phyloP scores from a whole-genome alignment of 2,329 filamentous ascomycete species.

The Alternaria longipes region DNA sequence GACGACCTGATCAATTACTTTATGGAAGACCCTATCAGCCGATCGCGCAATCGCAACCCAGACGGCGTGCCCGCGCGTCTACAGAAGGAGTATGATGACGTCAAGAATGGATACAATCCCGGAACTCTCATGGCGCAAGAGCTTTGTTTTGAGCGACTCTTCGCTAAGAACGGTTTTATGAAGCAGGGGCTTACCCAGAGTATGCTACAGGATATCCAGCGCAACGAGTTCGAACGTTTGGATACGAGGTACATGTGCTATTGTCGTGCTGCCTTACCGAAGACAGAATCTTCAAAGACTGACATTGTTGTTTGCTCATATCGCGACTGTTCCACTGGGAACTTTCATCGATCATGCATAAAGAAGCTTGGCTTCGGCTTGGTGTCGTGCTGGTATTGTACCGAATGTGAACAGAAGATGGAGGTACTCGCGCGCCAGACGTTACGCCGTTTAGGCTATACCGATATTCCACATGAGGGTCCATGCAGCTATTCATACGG shows the following conservation, averaged over 20 bases:
- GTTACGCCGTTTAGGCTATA: constrained; percentile 13
- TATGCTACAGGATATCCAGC: constrained; percentile 19
- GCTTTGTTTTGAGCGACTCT: constrained; percentile 22
- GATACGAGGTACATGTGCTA: constrained; percentile 29
- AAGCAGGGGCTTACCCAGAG: constrained; percentile 13
- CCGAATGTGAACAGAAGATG: constrained; percentile 32
- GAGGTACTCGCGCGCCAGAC: constrained; percentile 14
- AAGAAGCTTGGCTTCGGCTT: constrained; percentile 28
- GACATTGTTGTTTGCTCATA: constrained; percentile 29
- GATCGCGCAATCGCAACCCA: neutral
- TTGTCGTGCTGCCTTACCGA: constrained; percentile 18
- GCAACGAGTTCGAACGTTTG: neutral
- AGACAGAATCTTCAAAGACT: neutral
- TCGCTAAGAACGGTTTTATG: constrained; percentile 20
- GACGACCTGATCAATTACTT: constrained; percentile 29
- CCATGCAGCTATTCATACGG: neutral
- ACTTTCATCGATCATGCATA: constrained; percentile 38
- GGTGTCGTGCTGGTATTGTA: constrained; percentile 39
- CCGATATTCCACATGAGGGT: constrained; percentile 7
- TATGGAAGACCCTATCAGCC: neutral
- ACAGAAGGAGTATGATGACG: constrained; percentile 21
- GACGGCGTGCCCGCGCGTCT: constrained; percentile 22
- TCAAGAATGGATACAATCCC: constrained; percentile 10
- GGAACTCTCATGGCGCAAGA: constrained; percentile 31
- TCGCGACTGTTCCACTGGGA: constrained; percentile 22